phyloP scores from a whole-genome alignment of 106 monocot species.

The Platanthera zijinensis region DNA sequence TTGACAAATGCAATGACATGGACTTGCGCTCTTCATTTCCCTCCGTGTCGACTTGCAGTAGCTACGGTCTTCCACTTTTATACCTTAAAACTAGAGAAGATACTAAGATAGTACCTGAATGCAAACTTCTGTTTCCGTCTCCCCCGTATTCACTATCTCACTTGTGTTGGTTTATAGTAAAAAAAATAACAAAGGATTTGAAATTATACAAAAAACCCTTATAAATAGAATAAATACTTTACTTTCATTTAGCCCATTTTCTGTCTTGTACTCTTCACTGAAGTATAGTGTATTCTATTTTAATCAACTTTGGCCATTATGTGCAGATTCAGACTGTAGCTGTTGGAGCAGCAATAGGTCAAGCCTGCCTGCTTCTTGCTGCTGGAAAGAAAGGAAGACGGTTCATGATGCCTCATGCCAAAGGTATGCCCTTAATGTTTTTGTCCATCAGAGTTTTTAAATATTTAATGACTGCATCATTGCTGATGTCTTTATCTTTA shows the following conservation, averaged over 20 bases:
- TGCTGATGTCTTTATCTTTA: constrained; percentile 10
- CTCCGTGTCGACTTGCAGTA: no score
- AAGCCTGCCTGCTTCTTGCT: constrained; percentile 88
- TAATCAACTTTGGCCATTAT: background rate
- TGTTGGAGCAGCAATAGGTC: constrained; percentile 87
- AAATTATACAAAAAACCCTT: no score
- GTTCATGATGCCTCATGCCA: constrained; percentile 95
- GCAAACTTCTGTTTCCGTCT: no score
- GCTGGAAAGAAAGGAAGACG: constrained; percentile 93
- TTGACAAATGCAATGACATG: no score
- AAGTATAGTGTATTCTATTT: background rate
- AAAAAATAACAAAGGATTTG: no score
- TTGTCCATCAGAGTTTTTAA: background rate
- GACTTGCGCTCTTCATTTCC: no score
- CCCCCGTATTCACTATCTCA: no score
- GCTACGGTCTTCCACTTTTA: no score
- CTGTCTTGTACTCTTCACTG: background rate
- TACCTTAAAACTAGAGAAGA: no score
- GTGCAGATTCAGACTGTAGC: constrained; percentile 81
- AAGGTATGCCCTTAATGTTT: constrained; percentile 38
- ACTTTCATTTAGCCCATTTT: background rate
- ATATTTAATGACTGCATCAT: background rate
- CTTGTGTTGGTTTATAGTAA: no score
- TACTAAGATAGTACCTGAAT: no score
- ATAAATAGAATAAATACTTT: no score